A percentile compares a stretch with the other conserved stretches of the same genome.
phyloP scores from a whole-genome alignment of 148 eudicot genomes.

The Chenopodium formosanum region DNA sequence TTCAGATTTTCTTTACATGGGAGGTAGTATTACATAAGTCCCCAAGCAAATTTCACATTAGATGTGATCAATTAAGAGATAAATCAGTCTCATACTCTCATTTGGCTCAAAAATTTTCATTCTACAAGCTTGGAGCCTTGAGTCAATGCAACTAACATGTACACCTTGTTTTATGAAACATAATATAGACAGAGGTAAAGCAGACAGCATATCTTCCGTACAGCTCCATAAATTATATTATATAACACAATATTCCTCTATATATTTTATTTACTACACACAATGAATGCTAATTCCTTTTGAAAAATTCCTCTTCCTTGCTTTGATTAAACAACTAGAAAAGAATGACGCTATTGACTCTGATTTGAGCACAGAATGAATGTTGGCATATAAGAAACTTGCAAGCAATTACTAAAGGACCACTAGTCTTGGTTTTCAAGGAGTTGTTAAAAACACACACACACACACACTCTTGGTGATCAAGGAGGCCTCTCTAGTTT shows the following conservation, averaged over 20 bases:
- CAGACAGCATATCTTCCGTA: neutral
- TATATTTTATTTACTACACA: neutral
- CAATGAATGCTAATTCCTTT: neutral
- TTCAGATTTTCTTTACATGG: neutral
- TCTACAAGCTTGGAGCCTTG: neutral
- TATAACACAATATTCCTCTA: neutral
- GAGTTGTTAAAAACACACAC: neutral
- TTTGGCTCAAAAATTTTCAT: neutral
- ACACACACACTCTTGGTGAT: neutral
- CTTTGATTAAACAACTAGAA: neutral
- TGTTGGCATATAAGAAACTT: neutral
- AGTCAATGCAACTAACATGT: neutral
- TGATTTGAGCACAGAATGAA: neutral
- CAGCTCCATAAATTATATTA: too few relatives aligned
- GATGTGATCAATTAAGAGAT: neutral
- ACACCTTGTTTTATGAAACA: neutral
- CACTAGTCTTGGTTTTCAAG: neutral
- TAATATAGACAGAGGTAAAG: neutral
- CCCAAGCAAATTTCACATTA: neutral
- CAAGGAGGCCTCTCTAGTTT: neutral
- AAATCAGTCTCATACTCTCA: too few relatives aligned
- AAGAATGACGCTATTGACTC: neutral
- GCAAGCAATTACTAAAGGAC: neutral
- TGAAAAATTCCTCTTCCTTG: neutral
- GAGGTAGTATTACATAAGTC: neutral